Base-by-base conservation (phyloP, 1,284 basidiomycete species). In the Boletus semigastroideus region DNA sequence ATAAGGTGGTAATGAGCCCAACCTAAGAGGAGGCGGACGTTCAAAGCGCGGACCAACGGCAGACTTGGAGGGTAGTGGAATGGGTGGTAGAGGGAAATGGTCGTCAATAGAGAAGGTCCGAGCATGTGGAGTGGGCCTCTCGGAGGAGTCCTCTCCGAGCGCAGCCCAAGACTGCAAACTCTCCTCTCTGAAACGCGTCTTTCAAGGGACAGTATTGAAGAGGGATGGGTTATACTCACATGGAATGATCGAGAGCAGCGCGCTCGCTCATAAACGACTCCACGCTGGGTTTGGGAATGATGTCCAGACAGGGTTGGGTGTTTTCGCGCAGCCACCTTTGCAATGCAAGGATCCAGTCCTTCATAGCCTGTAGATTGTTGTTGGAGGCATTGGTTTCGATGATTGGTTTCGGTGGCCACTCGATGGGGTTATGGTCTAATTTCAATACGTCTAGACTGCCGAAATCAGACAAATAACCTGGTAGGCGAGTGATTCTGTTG, bases 391-490 rank as follows among this genome's bases (percentile, higher is more conserved):
- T 65, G 5, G 70, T 63, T 48, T 80, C 77, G 63, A 86, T 69
- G 8, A 84, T 74, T 55, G 66, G 55, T 60, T 74, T 79, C 20
- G 87, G 84, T 2, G 96, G 96, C 94, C 94, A 98, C 68, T 93
- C 86, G 36, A 98, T 78, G 2, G 93, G 93, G 65, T 98, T 98
- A 58, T 87, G 85, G 61, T 97, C 94, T 10, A 92, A 76, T 68
- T 93, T 94, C 65, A 98, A 78, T 28, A 96, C 82, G 49, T 86
- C 84, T 33, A 99, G 76, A 49, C 82, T 77, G 31, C 72, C 73
- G 68, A 97, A 95, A 54, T 85, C 79, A 16, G 79, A 72, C 39
- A 98, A 69, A 70, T 96, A 98, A 5, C 75, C 65, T 1, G 96
- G 96, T 1, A 99, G 77, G 17, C 81, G 78, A 36, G 82, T 80